phyloP scores from a whole-genome alignment of 2,329 filamentous ascomycete genomes.

The Ophiocordyceps sinensis region DNA sequence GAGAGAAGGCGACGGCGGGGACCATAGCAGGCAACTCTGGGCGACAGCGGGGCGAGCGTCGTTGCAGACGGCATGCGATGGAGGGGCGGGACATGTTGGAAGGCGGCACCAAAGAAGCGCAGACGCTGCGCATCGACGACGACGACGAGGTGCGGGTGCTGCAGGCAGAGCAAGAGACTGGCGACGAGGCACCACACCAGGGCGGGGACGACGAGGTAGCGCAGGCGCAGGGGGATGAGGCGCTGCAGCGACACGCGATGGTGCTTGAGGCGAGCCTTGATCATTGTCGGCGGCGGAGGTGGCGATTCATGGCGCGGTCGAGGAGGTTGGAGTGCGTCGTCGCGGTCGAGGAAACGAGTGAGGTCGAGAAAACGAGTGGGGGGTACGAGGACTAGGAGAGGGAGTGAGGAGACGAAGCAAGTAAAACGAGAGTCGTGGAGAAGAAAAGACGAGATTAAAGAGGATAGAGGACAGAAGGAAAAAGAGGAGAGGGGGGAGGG shows the following conservation, averaged over 20 bases:
- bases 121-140: not conserved
- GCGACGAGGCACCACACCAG: not conserved
- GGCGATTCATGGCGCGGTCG: too few species aligned
- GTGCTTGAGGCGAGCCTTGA: not conserved
- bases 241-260: not conserved
- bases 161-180: not conserved
- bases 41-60: not conserved
- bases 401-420: too few species aligned
- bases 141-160: not conserved
- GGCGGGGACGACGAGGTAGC: not conserved
- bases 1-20: conserved; percentile 25
- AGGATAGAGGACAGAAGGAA: too few species aligned
- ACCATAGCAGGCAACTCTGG: conserved; percentile 8
- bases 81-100: not conserved
- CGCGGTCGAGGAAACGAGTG: too few species aligned
- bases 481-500: too few species aligned
- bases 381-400: too few species aligned
- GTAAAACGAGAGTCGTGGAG: too few species aligned
- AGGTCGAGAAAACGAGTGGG: too few species aligned
- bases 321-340: too few species aligned
- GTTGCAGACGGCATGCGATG: not conserved
- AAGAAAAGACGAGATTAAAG: too few species aligned
- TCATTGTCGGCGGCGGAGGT: not conserved
- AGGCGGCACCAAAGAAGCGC: not conserved
- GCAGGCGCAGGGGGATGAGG: not conserved